phyloP scores from a whole-genome alignment of 371 early-diverging fungal species.

The Saksenaea vasiformis region DNA sequence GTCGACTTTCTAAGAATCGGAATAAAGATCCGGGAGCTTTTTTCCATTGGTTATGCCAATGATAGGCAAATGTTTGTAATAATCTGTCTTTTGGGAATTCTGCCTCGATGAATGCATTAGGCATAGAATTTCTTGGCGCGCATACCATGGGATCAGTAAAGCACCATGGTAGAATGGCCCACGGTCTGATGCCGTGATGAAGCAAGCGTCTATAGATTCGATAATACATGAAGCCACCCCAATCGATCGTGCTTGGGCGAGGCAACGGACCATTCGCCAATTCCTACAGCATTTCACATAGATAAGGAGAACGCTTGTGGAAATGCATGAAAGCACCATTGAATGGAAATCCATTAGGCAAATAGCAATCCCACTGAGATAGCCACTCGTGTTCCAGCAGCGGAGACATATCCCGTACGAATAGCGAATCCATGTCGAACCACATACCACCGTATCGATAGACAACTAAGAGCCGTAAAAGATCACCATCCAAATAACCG shows the following conservation, averaged over 20 bases:
- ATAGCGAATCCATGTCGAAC: conserved; percentile 60
- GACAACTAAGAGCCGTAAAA: conserved; percentile 48
- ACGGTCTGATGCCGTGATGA: conserved; percentile 47
- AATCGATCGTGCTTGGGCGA: conserved; percentile 47
- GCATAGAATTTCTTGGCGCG: conserved; percentile 53
- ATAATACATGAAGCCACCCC: conserved; percentile 59
- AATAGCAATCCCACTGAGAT: conserved; percentile 57
- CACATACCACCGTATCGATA: conserved; percentile 59
- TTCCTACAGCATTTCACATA: conserved; percentile 56
- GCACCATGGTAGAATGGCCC: conserved; percentile 57
- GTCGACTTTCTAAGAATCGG: conserved; percentile 42
- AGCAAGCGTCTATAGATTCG: conserved; percentile 48
- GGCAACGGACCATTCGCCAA: conserved; percentile 53
- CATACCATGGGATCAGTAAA: conserved; percentile 55
- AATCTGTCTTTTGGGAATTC: conserved; percentile 43
- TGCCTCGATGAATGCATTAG: conserved; percentile 49
- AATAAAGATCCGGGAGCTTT: conserved; percentile 52
- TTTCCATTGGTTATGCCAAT: conserved; percentile 63
- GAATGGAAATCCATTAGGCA: conserved; percentile 53
- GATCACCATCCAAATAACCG: conserved; percentile 57
- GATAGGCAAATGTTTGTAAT: conserved; percentile 53
- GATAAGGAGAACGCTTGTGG: conserved; percentile 46
- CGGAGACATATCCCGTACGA: conserved; percentile 54
- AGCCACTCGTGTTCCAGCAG: conserved; percentile 56
- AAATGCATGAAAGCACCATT: conserved; percentile 62